Percentiles rank a stretch among this genome's conserved stretches.
Conservation (phyloP, 257 asterid species). For the Solanum lignicaule region DNA sequence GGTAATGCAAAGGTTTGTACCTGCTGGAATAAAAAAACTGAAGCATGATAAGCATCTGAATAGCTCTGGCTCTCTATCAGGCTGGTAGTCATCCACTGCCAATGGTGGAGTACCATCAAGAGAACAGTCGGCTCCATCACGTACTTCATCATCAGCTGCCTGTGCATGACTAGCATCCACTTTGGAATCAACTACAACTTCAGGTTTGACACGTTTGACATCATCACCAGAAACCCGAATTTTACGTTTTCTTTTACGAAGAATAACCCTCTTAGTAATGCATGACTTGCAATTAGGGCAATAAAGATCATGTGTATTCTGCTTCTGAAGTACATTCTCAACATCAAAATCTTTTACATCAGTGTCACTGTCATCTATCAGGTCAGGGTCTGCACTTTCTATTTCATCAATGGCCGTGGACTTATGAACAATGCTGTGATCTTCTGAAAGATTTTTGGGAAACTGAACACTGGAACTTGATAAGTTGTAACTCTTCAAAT, state of each 20-base stretch:
- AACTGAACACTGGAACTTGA: slow-evolving; percentile 13
- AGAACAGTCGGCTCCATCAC: slow-evolving; percentile 7
- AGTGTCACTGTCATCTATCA: slow-evolving; percentile 28
- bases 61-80: slow-evolving; percentile 38
- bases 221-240: slow-evolving; percentile 33
- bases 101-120: slow-evolving; percentile 16
- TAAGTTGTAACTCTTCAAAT: slow-evolving; percentile 5
- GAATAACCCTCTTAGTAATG: slow-evolving; percentile 77
- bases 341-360: slow-evolving; percentile 44
- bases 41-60: slow-evolving; percentile 95
- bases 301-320: slow-evolving; percentile 67
- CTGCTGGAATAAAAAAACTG: slow-evolving; percentile 70
- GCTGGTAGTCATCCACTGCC: slow-evolving; percentile 19
- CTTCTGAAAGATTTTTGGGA: slow-evolving; percentile 23
- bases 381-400: slow-evolving; percentile 39
- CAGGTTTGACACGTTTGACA: slow-evolving; percentile 36
- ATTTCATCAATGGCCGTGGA: slow-evolving; percentile 32
- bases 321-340: slow-evolving; percentile 53
- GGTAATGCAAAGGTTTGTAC: slow-evolving; percentile 19
- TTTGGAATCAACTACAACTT: slow-evolving; percentile 4
- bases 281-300: slow-evolving; percentile 96
- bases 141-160: slow-evolving; percentile 15
- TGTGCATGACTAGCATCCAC: slow-evolving; percentile 4
- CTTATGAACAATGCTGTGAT: slow-evolving; percentile 2
- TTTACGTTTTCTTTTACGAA: slow-evolving; percentile 67